Conservation (phyloP, 371 early-diverging fungal genomes). For the Entomophthora muscae region DNA sequence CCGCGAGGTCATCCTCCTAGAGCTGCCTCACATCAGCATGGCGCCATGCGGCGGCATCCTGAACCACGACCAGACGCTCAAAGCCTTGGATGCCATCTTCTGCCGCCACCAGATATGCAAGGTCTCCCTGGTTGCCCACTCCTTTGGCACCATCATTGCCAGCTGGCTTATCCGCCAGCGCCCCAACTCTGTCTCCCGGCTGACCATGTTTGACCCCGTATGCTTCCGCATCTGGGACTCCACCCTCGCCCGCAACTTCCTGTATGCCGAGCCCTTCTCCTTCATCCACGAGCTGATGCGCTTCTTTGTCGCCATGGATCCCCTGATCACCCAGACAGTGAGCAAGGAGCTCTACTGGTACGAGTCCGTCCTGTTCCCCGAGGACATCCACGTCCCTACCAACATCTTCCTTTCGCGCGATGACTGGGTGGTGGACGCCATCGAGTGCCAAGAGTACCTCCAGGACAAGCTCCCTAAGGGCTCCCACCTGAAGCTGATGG, state of each 20-base stretch:
- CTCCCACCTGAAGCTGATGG: too few relatives aligned
- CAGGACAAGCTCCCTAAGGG: too few relatives aligned
- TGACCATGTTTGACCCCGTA: neutral
- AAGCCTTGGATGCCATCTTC: neutral
- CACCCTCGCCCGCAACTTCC: neutral
- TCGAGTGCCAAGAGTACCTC: too few relatives aligned
- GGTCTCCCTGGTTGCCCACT: neutral
- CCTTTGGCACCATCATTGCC: neutral
- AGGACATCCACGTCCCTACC: neutral
- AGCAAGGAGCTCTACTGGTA: neutral
- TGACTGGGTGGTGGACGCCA: neutral
- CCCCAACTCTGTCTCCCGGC: neutral
- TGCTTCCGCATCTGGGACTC: conserved; percentile 6
- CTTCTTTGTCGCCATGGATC: neutral
- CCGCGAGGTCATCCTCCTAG: neutral
- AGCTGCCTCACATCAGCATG: conserved; percentile 1
- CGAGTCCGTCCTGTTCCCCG: neutral
- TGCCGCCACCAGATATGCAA: neutral
- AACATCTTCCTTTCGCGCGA: neutral
- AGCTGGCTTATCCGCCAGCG: neutral
- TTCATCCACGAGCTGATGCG: neutral
- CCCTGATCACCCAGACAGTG: neutral
- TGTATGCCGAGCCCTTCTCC: neutral
- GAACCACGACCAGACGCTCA: neutral
- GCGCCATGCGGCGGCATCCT: neutral